These are phyloP conservation scores for Dalechampia spathulata DNA, from an alignment of 441 rosid genomes.

Conservation along the genomic window DNA sequence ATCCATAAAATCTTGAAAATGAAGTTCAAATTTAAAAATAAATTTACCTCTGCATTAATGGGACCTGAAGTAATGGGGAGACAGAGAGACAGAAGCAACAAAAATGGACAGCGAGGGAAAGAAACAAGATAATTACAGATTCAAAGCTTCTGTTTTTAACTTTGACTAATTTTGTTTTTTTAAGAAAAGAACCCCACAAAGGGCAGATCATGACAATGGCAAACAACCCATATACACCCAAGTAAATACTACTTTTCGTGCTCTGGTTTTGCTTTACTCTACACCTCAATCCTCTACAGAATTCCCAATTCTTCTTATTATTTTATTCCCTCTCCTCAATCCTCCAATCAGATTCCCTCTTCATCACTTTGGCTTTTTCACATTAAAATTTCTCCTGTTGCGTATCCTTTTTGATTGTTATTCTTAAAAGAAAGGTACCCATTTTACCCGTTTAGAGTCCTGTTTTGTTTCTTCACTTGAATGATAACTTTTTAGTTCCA, in stretches of 20 bases:
- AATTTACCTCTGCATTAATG: no score
- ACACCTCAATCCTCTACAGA: conserved; percentile 8
- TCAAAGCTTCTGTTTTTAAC: background rate
- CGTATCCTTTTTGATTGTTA: conserved; percentile 4
- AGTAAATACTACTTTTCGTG: background rate
- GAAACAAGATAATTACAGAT: background rate
- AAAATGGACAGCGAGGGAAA: no score
- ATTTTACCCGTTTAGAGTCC: background rate
- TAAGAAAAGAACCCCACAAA: background rate
- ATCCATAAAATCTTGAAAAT: no score
- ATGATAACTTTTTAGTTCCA: background rate
- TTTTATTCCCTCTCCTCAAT: background rate
- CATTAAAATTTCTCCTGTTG: background rate
- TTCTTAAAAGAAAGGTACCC: background rate
- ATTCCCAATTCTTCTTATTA: background rate
- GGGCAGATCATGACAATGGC: background rate
- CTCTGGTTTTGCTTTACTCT: background rate
- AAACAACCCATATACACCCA: background rate
- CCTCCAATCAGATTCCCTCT: background rate
- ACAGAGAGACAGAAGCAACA: background rate
- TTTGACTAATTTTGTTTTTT: no score
- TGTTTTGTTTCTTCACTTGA: background rate
- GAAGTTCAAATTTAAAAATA: no score
- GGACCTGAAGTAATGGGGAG: no score
- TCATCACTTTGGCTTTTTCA: background rate